Conservation (phyloP, 192 early-diverging fungal species). For the Linderina pennispora region DNA sequence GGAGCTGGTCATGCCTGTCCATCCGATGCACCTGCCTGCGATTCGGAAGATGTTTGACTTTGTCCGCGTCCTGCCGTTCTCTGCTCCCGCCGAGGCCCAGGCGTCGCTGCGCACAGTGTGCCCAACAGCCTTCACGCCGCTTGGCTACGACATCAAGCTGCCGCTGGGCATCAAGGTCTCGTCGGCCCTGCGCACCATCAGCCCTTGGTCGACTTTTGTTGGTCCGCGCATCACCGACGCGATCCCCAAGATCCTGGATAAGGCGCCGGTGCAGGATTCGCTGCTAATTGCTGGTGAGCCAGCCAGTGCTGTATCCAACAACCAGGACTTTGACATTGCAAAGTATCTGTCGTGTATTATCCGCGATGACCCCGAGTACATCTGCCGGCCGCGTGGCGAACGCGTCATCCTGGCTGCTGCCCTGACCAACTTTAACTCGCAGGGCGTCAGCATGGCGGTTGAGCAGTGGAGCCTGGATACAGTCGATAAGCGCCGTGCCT, state of each 20-base stretch:
- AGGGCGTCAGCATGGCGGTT: slow-evolving; percentile 34
- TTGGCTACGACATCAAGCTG: slow-evolving; percentile 48
- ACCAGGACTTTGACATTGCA: slow-evolving; percentile 52
- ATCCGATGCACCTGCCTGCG: slow-evolving; percentile 59
- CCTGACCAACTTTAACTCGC: slow-evolving; percentile 43
- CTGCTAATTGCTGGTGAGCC: slow-evolving; percentile 51
- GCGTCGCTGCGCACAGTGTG: slow-evolving; percentile 57
- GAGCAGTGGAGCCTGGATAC: slow-evolving; percentile 46
- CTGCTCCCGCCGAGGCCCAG: slow-evolving; percentile 44
- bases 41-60: slow-evolving; percentile 44
- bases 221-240: slow-evolving; percentile 49
- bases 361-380: slow-evolving; percentile 47
- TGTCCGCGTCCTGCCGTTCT: slow-evolving; percentile 34
- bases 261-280: slow-evolving; percentile 21
- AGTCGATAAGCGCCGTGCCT: slow-evolving; percentile 32
- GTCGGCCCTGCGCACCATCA: slow-evolving; percentile 61
- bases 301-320: slow-evolving; percentile 44
- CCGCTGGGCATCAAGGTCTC: slow-evolving; percentile 58
- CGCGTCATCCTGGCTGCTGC: slow-evolving; percentile 53
- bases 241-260: slow-evolving; percentile 39
- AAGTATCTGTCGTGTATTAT: slow-evolving; percentile 58
- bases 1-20: slow-evolving; percentile 51
- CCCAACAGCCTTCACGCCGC: slow-evolving; percentile 16
- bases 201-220: slow-evolving; percentile 55
- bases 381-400: slow-evolving; percentile 31